Evolutionary conservation across 805 yeast species (phyloP), one percentile per base, ranked within the genome.

Genomic region (Candida lessepsii): DNA sequence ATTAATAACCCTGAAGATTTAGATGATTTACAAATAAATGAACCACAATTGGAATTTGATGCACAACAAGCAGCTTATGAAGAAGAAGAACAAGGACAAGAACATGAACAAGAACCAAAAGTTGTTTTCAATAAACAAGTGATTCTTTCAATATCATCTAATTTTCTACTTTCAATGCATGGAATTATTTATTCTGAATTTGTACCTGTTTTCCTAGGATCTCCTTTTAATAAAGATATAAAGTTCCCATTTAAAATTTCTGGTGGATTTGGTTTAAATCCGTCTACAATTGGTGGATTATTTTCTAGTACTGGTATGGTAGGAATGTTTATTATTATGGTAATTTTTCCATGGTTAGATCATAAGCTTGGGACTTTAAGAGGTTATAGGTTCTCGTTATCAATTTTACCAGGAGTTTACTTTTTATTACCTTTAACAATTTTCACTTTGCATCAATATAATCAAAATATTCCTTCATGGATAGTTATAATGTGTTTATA

Each of bases 311-410:
- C 70, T 1, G 70, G 70, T 1, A 47, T 65, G 23, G 49, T 56
- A 48, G 70, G 70, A 7, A 61, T 61, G 54, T 17, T 64, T 15
- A 58, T 74, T 30, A 71, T 80, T 28, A 41, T 78, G 38, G 58
- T 78, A n/a, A 42, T 62, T 1, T 64, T 64, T 46, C 70, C 70
- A 1, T 48, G 47, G 38, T 43, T 65, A 29, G 69, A 64, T 37
- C 46, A 62, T 9, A 48, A 47, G 9, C 51, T 64, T 3, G 42
- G 45, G 2, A 42, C 45, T 17, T 21, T 42, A 13, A 18, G 25
- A 14, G 46, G 46, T 2, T 64, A 52, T 46, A 48, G 69, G 23
- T 45, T 60, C 18, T 59, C 65, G n/a, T 56, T 58, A 15, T 45
- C 53, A 8, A 49, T 64, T 9, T 62, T 64, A 47, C 70, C 69